Conservation (phyloP, 1,139 yeast genomes). For the Yamadazyma pseudoaaseri region DNA sequence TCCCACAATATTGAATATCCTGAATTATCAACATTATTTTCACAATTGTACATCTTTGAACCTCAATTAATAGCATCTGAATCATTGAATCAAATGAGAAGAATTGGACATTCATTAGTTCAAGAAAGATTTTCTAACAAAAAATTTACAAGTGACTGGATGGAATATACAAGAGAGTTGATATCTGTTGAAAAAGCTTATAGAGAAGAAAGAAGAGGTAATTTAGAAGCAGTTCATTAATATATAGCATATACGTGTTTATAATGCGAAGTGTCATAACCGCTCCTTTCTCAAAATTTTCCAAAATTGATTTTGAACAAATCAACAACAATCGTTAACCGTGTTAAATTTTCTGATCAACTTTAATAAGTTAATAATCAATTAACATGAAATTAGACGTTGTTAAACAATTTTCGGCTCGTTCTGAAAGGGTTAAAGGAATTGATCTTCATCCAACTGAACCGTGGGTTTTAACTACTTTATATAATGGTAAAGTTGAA, state of each 20-base stretch:
- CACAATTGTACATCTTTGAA: slow-evolving; percentile 40
- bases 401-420: slow-evolving; percentile 74
- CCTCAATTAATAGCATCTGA: slow-evolving; percentile 34
- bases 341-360: slow-evolving; percentile 3
- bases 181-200: slow-evolving; percentile 36
- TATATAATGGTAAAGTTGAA: slow-evolving; percentile 83
- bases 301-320: slow-evolving; percentile 3
- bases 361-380: slow-evolving; percentile 1
- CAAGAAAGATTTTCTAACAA: slow-evolving; percentile 65
- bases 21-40: slow-evolving; percentile 34
- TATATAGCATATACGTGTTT: slow-evolving; percentile 1
- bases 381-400: slow-evolving; percentile 47
- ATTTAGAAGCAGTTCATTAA: slow-evolving; percentile 42
- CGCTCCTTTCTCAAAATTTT: slow-evolving; percentile 3
- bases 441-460: slow-evolving; percentile 97
- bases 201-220: slow-evolving; percentile 34
- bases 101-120: slow-evolving; percentile 52
- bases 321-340: slow-evolving; percentile 7
- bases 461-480: slow-evolving; percentile 91
- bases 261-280: background rate
- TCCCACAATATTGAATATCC: slow-evolving; percentile 30
- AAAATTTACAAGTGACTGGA: slow-evolving; percentile 65
- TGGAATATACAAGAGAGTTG: slow-evolving; percentile 37
- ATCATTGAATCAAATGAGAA: slow-evolving; percentile 44
- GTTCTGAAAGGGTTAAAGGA: slow-evolving; percentile 96